A percentile compares a stretch with the other conserved stretches of the same genome.
Evolutionary conservation across 108 stramenopile genomes (phyloP).

Genomic region (Seminavis robusta): DNA sequence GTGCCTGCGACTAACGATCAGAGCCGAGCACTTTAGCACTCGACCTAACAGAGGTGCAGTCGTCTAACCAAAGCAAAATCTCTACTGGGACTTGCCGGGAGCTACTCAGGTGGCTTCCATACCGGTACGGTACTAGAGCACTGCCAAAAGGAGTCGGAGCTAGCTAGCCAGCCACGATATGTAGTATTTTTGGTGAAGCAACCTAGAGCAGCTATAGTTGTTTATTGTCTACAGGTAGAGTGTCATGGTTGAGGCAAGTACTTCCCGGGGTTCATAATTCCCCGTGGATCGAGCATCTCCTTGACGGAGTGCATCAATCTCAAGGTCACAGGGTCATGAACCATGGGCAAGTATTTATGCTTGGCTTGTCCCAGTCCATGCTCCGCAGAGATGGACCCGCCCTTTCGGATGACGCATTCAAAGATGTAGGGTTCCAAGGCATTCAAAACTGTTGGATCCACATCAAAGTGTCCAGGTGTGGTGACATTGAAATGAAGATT

Average conservation of each 20-base stretch:
- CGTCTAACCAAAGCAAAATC: no score
- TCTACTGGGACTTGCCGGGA: no score
- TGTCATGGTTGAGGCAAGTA: slow-evolving; percentile 38
- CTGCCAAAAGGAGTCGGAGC: no score
- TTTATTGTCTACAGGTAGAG: no score
- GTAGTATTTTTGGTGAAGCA: no score
- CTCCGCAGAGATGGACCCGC: slow-evolving; percentile 98
- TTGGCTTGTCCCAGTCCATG: slow-evolving; percentile 97
- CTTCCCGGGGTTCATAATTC: slow-evolving; percentile 85
- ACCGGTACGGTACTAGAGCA: no score
- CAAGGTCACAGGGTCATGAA: slow-evolving; percentile 38
- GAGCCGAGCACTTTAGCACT: no score
- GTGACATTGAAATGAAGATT: slow-evolving; percentile 95
- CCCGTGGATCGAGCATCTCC: slow-evolving; percentile 65
- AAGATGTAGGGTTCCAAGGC: slow-evolving; percentile 77
- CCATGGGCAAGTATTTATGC: slow-evolving; percentile 37
- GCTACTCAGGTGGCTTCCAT: no score
- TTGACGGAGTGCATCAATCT: slow-evolving; percentile 60
- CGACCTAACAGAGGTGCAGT: no score
- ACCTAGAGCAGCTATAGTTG: no score
- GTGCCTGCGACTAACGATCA: no score
- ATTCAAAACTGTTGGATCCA: slow-evolving; percentile 22
- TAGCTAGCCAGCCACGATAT: no score
- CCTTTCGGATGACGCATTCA: slow-evolving; percentile 50
- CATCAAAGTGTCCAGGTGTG: slow-evolving; percentile 42